phyloP scores from a whole-genome alignment of 2,329 filamentous ascomycete genomes.

The Nemania sp. region DNA sequence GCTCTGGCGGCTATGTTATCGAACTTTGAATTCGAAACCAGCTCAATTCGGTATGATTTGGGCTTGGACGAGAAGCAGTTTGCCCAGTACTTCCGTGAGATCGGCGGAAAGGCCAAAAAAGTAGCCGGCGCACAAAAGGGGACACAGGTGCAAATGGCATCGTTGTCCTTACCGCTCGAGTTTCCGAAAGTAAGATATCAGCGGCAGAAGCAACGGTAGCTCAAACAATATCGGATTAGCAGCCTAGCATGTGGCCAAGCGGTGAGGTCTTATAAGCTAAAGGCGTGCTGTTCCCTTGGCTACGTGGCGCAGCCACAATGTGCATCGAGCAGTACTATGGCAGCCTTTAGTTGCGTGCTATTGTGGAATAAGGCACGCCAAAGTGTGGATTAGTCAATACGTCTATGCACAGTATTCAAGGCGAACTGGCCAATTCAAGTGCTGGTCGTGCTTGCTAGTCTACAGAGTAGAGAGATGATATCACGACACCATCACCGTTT shows the following conservation, averaged over 20 bases:
- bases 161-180: conserved; percentile 74
- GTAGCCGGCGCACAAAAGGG: conserved; percentile 66
- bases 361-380: too few relatives aligned
- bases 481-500: too few relatives aligned
- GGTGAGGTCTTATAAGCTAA: not conserved
- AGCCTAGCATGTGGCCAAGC: not conserved
- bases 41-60: conserved; percentile 71
- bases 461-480: too few relatives aligned
- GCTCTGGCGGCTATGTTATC: conserved; percentile 72
- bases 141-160: conserved; percentile 60
- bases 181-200: conserved; percentile 68
- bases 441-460: too few relatives aligned
- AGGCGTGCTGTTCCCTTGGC: not conserved
- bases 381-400: too few relatives aligned
- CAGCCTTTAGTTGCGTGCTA: too few relatives aligned
- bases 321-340: not conserved
- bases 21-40: conserved; percentile 72
- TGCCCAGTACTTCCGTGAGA: conserved; percentile 72
- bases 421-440: too few relatives aligned
- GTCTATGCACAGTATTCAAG: too few relatives aligned
- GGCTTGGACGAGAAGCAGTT: conserved; percentile 72
- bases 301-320: not conserved
- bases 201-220: conserved; percentile 28
- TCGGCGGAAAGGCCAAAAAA: conserved; percentile 69
- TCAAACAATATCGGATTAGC: not conserved